phyloP scores from a whole-genome alignment of 495 filamentous ascomycete genomes.

The Talaromyces wortmannii region DNA sequence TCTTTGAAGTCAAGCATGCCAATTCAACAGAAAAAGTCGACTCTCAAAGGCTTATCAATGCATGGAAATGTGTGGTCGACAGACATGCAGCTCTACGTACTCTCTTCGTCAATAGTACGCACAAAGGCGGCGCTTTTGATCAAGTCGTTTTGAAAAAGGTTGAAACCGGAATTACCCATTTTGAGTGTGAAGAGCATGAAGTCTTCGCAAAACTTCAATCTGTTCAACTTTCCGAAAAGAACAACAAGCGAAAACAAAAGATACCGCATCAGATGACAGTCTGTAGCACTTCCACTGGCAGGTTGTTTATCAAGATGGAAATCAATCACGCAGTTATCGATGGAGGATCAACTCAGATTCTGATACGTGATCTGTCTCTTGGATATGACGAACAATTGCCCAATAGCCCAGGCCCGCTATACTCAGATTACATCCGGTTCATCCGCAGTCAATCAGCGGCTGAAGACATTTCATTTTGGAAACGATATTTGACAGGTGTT shows the following conservation, averaged over 20 bases:
- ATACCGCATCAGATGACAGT: slow-evolving; percentile 43
- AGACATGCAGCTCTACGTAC: slow-evolving; percentile 50
- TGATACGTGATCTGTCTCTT: slow-evolving; percentile 32
- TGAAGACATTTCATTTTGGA: slow-evolving; percentile 43
- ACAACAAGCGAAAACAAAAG: slow-evolving; percentile 23
- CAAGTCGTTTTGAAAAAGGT: slow-evolving; percentile 44
- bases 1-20: slow-evolving; percentile 34
- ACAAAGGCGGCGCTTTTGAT: slow-evolving; percentile 43
- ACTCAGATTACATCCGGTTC: slow-evolving; percentile 50
- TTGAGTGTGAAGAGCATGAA: slow-evolving; percentile 33
- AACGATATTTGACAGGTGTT: slow-evolving; percentile 27
- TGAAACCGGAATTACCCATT: slow-evolving; percentile 23
- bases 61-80: slow-evolving; percentile 48
- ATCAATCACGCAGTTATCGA: slow-evolving; percentile 51
- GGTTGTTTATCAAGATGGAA: slow-evolving; percentile 43
- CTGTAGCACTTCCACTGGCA: slow-evolving; percentile 28
- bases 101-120: slow-evolving; percentile 46
- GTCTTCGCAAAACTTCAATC: slow-evolving; percentile 24
- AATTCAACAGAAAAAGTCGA: slow-evolving; percentile 21
- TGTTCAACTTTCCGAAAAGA: slow-evolving; percentile 26
- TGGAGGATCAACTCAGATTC: slow-evolving; percentile 31
- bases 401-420: slow-evolving; percentile 37
- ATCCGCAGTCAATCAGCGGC: slow-evolving; percentile 24
- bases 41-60: slow-evolving; percentile 27
- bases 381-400: slow-evolving; percentile 36